Percentiles rank a stretch among this genome's conserved stretches.
These are phyloP conservation scores for Cocos nucifera DNA, from an alignment of 176 grass and related monocot species.

Conservation along the genomic window DNA sequence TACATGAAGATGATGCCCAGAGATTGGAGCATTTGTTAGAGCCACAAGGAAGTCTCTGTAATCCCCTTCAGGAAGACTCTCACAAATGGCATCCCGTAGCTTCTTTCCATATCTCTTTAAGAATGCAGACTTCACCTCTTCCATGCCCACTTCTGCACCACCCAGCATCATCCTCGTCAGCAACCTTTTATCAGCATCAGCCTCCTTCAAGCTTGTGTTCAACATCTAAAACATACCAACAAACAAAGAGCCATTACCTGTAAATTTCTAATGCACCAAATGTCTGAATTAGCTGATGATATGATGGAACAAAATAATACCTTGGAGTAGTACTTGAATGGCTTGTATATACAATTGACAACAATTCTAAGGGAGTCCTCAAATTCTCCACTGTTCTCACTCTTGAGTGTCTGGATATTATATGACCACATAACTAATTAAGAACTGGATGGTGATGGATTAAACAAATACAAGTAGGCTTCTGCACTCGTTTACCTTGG, in stretches of 20 bases:
- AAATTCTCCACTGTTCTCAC: conserved; percentile 40
- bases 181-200: conserved; percentile 31
- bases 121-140: conserved; percentile 52
- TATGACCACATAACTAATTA: too few species aligned
- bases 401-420: conserved; percentile 50
- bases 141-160: conserved; percentile 47
- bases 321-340: conserved; percentile 87
- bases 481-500: conserved; percentile 36
- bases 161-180: conserved; percentile 67
- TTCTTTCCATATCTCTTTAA: conserved; percentile 43
- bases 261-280: conserved; percentile 11
- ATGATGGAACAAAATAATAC: conserved; percentile 20
- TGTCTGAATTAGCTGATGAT: too few species aligned
- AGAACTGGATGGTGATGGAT: too few species aligned
- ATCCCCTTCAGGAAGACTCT: conserved; percentile 49
- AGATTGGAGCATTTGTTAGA: conserved; percentile 23
- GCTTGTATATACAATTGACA: conserved; percentile 73
- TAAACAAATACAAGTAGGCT: not conserved
- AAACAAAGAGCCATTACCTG: conserved; percentile 15
- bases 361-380: conserved; percentile 53
- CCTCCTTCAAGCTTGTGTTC: conserved; percentile 29
- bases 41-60: conserved; percentile 71
- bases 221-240: conserved; percentile 40
- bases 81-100: conserved; percentile 56
- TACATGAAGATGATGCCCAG: not conserved